Evolutionary conservation across 208 protist genomes (phyloP).

Genomic region (Vickermania ingenoplastis): DNA sequence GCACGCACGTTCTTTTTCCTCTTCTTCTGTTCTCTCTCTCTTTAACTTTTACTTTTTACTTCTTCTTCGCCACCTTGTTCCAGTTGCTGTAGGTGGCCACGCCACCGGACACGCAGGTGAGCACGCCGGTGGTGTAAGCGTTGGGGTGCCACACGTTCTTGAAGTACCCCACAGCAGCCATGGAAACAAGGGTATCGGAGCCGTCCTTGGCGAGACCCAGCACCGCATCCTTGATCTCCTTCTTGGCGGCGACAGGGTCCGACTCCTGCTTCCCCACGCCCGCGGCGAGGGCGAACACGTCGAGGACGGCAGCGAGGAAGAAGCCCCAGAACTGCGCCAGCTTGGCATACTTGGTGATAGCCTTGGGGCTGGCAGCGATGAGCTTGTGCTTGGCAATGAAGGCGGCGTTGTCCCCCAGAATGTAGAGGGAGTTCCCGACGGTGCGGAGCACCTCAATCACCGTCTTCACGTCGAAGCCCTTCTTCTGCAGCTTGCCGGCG

Average conservation of each 20-base stretch:
- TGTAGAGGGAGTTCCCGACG: constrained; percentile 83
- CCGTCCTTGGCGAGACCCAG: constrained; percentile 73
- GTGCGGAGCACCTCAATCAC: constrained; percentile 76
- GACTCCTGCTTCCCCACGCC: constrained; percentile 44
- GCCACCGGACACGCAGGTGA: constrained; percentile 76
- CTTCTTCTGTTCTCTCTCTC: background rate
- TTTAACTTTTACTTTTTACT: constrained; percentile 2
- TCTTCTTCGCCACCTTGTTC: constrained; percentile 71
- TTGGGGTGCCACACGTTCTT: constrained; percentile 59
- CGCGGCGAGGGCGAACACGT: constrained; percentile 57
- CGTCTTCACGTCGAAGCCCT: constrained; percentile 43
- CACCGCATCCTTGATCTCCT: constrained; percentile 66
- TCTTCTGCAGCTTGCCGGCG: constrained; percentile 27
- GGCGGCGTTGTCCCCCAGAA: constrained; percentile 81
- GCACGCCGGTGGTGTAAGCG: constrained; percentile 42
- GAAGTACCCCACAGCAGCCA: constrained; percentile 80
- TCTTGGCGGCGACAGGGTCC: constrained; percentile 44
- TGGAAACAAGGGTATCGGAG: constrained; percentile 72
- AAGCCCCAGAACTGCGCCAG: constrained; percentile 90
- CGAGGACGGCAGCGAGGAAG: constrained; percentile 79
- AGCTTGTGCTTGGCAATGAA: constrained; percentile 80
- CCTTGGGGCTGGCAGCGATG: constrained; percentile 35
- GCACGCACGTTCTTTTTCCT: background rate
- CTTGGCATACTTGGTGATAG: constrained; percentile 52
- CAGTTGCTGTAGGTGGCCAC: constrained; percentile 88